Base-by-base conservation (phyloP, 176 grass and related monocot species). In the Saccharum officinarum region DNA sequence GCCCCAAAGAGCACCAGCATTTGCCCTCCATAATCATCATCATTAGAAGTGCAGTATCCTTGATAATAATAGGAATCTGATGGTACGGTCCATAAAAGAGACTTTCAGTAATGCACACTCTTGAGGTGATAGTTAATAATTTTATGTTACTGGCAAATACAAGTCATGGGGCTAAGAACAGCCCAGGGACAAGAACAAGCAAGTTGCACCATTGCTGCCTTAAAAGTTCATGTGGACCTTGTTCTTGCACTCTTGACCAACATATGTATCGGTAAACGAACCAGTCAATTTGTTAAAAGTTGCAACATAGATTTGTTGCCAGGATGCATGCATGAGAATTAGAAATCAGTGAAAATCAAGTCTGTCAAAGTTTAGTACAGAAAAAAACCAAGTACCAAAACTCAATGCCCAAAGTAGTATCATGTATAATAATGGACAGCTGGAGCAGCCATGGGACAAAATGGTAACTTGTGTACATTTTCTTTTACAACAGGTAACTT, bases 291-390 rank as follows among this genome's bases (percentile, higher is more conserved):
- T 52, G 62, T 85, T 69, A 17, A 79, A 66, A 63, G 41, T 36
- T 85, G 78, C 16, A 86, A 40, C 4, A 28, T 9, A 71, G 37
- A 66, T 82, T 69, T 70, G 13, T 89, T 86, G 31, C 18, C 44
- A 77, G 63, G 78, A 71, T 77, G 64, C 78, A 77, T 71, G 64
- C 52, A 90, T 90, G 41, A 86, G 83, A 85, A 63, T 86, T 18
- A 65, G 72, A 77, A 71, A 64, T 49, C 39, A 64, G 26, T 17
- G 52, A 77, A 13, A 40, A 86, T 54, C 40, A 85, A 77, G 52
- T 34, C 63, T 54, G 40, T 46, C 69, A 52, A 67, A 67, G 30
- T 76, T 80, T 4, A 7, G 61, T 59, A 40, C 39, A 50, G 22
- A 22, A 59, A 65, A 61, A 49, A 26, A 15, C 3, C 11, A 26